Percentiles rank a stretch among this genome's conserved stretches.
These are phyloP conservation scores for Annulohypoxylon stygium DNA, from an alignment of 495 filamentous ascomycete genomes.

Conservation along the genomic window DNA sequence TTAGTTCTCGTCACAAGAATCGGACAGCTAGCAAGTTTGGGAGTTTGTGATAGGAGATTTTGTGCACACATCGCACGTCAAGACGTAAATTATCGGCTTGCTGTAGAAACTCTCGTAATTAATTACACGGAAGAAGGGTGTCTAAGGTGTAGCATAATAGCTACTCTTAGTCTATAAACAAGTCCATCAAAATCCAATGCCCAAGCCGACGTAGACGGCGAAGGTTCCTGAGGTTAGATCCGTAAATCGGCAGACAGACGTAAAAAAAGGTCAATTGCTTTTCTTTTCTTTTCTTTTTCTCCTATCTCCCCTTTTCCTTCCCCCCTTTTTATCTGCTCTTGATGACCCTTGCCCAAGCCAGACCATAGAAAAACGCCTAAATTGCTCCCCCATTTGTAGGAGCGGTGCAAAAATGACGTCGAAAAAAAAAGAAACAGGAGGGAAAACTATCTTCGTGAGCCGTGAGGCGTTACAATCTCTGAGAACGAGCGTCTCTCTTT, in stretches of 20 bases:
- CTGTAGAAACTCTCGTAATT: background rate
- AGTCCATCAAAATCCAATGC: constrained; percentile 8
- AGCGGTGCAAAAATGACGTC: constrained; percentile 1
- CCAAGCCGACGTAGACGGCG: background rate
- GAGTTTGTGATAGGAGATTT: background rate
- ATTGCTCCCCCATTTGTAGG: constrained; percentile 22
- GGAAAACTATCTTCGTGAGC: constrained; percentile 26
- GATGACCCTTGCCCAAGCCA: constrained; percentile 12
- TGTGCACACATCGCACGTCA: background rate
- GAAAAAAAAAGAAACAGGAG: constrained; percentile 3
- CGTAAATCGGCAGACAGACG: background rate
- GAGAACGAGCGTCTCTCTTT: constrained; percentile 37
- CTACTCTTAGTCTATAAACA: constrained; percentile 7
- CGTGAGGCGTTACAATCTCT: constrained; percentile 46
- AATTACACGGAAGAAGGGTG: background rate
- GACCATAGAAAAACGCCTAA: constrained; percentile 23
- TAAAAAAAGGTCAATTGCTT: constrained; percentile 18
- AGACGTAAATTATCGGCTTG: background rate
- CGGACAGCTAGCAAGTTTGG: background rate
- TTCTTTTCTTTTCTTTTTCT: background rate
- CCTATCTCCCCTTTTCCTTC: background rate
- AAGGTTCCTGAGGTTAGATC: background rate
- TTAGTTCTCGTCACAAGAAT: background rate
- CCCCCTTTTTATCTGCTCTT: constrained; percentile 13
- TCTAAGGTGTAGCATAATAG: background rate